Percentiles rank a stretch among this genome's conserved stretches.
Conservation (phyloP, 208 protist species). For the Acanthamoeba triangularis region DNA sequence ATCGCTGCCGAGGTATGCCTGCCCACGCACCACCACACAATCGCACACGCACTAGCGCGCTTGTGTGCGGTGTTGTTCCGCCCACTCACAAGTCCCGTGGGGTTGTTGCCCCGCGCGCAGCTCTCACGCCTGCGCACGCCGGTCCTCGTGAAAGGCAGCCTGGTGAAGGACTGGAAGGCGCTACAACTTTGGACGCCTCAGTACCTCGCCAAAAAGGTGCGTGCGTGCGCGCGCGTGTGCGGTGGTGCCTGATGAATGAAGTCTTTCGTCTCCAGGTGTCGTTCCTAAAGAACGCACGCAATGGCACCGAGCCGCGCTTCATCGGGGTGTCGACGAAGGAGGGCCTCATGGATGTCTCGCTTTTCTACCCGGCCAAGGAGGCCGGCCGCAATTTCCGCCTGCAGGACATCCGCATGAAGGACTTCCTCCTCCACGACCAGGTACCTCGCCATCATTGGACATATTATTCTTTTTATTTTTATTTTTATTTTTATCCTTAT, state of each 20-base stretch:
- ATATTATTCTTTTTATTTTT: neutral
- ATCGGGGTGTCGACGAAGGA: neutral
- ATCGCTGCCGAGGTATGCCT: slow-evolving; percentile 14
- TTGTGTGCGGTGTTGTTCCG: no score
- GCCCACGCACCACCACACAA: neutral
- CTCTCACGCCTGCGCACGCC: neutral
- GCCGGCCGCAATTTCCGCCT: neutral
- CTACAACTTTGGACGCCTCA: neutral
- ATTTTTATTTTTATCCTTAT: no score
- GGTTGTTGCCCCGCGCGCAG: neutral
- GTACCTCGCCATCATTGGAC: neutral
- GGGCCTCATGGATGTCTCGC: slow-evolving; percentile 24
- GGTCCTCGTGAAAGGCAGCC: slow-evolving; percentile 4
- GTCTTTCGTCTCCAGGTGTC: neutral
- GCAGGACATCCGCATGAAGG: neutral
- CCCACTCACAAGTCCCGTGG: neutral
- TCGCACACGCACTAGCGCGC: no score
- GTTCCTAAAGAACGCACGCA: neutral
- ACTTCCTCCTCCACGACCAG: slow-evolving; percentile 30
- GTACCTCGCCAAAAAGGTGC: neutral
- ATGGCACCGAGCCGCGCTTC: slow-evolving; percentile 42
- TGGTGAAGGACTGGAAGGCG: slow-evolving; percentile 1
- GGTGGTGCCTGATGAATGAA: neutral
- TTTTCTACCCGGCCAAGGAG: neutral
- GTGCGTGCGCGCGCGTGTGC: neutral